A percentile compares a stretch with the other conserved stretches of the same genome.
phyloP scores from a whole-genome alignment of 306 rosid species.

The Lathyrus tuberosus region DNA sequence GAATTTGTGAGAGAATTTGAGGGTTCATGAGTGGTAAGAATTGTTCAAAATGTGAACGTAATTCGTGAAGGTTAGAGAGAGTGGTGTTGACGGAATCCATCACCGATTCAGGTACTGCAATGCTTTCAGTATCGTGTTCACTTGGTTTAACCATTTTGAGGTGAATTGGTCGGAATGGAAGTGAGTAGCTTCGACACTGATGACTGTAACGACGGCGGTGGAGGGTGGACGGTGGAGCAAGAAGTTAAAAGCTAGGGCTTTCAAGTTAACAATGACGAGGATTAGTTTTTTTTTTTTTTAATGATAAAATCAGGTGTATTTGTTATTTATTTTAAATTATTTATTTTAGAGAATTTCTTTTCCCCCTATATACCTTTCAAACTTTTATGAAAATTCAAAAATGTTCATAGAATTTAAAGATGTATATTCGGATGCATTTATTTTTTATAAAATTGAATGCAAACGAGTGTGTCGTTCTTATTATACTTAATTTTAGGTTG shows the following conservation, averaged over 20 bases:
- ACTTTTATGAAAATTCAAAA: no score
- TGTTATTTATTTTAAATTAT: no score
- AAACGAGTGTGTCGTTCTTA: no score
- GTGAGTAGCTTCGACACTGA: not conserved
- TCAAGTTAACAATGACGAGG: not conserved
- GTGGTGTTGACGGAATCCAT: constrained; percentile 66
- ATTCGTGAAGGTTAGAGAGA: constrained; percentile 51
- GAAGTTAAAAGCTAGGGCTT: not conserved
- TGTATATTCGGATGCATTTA: no score
- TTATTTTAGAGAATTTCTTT: no score
- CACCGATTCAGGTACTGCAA: constrained; percentile 64
- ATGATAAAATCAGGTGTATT: not conserved
- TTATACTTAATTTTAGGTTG: no score
- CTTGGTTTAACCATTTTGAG: constrained; percentile 51
- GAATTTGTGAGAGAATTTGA: constrained; percentile 60
- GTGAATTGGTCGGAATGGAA: not conserved
- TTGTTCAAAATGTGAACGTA: constrained; percentile 50
- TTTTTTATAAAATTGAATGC: no score
- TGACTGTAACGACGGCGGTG: not conserved
- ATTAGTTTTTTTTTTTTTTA: not conserved
- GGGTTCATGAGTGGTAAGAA: constrained; percentile 69
- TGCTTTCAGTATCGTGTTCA: constrained; percentile 42
- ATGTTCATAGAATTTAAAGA: no score
- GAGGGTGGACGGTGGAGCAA: not conserved
- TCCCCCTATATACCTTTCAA: no score